Evolutionary conservation across 495 filamentous ascomycete genomes (phyloP), one percentile per base, ranked within the genome.

Genomic region (Daldinia childiae): DNA sequence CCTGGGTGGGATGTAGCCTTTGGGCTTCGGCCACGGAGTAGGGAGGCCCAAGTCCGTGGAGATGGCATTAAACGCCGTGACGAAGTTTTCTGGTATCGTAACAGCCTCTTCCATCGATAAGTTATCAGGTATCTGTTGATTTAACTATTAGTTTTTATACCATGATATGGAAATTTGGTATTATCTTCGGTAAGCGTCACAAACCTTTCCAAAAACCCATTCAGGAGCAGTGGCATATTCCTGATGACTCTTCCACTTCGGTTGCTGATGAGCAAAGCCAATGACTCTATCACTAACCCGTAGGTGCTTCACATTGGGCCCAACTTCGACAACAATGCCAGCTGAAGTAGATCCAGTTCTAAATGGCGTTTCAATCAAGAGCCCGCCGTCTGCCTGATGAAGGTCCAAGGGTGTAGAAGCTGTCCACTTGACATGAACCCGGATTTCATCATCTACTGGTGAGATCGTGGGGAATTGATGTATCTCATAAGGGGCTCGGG

Each of bases 381-480:
- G 75, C 7, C 82, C 84, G 39, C 85, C 82, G 65, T 85, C 84
- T 41, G 81, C 82, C 68, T 86, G 82, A 74, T 88, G 86, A 32
- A 88, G 77, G 71, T 88, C 85, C 1, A 88, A 76, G 0, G 86
- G 86, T 15, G 83, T 83, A 14, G 86, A 86, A 17, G 84, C 77
- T 5, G 84, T 87, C 83, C 82, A 87, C 58, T 82, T 72, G 5
- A 83, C 79, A 36, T 79, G 74, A 30, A 86, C 66, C 15, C 75
- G 68, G 41, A 83, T 76, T 64, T 85, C 83, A 43, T 72, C 72
- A 2, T 60, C 67, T n/a, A 38, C 58, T 7, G 83, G 85, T 24
- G 77, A 26, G 56, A 78, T 59, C 4, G 83, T 85, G 6, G 82
- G 79, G 15, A 74, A 71, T 32, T 73, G 52, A 59, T 65, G 62